A percentile compares a stretch with the other conserved stretches of the same genome.
Evolutionary conservation across 169 alveolate species (phyloP).

Genomic region (Plasmodium inui): DNA sequence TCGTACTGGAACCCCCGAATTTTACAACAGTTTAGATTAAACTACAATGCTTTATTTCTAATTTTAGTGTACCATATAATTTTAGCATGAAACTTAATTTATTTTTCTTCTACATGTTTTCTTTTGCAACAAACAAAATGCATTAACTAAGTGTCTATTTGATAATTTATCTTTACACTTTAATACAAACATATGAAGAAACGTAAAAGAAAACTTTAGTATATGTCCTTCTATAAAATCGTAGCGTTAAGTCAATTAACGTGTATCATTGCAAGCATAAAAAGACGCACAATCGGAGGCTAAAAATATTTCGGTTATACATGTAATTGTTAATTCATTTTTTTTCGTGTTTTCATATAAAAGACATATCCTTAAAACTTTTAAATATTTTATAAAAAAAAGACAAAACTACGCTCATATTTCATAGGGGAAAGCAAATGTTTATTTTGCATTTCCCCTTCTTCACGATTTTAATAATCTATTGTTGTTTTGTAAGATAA

Average conservation of each 20-base stretch:
- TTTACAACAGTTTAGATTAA: neutral
- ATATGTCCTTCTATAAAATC: neutral
- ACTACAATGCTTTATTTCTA: neutral
- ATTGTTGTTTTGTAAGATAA: neutral
- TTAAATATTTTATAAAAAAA: neutral
- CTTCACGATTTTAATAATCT: neutral
- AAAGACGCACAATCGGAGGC: neutral
- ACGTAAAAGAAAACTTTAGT: neutral
- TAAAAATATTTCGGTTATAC: neutral
- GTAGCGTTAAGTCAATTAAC: neutral
- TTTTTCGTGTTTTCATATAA: neutral
- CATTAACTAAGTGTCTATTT: neutral
- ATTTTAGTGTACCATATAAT: neutral
- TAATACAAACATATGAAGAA: neutral
- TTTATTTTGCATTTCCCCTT: neutral
- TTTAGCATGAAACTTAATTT: neutral
- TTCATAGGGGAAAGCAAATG: neutral
- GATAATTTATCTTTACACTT: neutral
- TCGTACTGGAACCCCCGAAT: neutral
- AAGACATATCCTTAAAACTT: neutral
- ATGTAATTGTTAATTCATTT: neutral
- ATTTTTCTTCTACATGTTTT: neutral
- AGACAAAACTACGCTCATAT: neutral
- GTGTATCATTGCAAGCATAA: neutral
- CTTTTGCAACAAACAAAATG: neutral